Evolutionary conservation across 768 basidiomycete species (phyloP).

Genomic region (Mycena crocata): DNA sequence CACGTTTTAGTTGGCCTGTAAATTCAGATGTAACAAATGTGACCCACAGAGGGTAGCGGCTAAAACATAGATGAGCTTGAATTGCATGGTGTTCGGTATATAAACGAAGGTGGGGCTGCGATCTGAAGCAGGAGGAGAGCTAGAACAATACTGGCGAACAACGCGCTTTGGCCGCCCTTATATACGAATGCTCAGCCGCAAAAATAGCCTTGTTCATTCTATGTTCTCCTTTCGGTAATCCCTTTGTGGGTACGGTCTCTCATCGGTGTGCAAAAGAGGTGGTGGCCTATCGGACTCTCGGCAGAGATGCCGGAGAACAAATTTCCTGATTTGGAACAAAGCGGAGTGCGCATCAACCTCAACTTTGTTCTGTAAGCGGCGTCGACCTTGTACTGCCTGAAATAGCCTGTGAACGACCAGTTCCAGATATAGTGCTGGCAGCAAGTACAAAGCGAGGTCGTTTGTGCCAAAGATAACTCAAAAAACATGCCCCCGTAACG

Average conservation of each 20-base stretch:
- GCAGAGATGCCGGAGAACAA: background rate
- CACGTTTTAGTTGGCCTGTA: background rate
- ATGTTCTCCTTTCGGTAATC: background rate
- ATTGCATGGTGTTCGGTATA: background rate
- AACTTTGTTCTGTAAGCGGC: background rate
- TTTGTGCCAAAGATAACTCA: background rate
- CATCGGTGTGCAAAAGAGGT: no score
- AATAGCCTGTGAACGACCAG: background rate
- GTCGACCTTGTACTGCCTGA: background rate
- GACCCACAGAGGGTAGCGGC: background rate
- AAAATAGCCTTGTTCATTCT: background rate
- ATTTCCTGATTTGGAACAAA: conserved; percentile 12
- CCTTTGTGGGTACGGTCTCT: background rate
- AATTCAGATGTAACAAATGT: background rate
- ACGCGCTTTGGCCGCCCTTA: background rate
- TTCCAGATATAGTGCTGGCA: background rate
- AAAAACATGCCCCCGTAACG: no score
- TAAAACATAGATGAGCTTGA: background rate
- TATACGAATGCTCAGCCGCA: background rate
- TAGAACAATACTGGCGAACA: background rate
- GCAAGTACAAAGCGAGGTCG: background rate
- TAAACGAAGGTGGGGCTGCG: background rate
- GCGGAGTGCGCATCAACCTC: conserved; percentile 4
- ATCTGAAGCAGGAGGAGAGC: background rate
- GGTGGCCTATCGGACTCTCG: no score